Percentiles rank a stretch among this genome's conserved stretches.
phyloP scores from a whole-genome alignment of 768 basidiomycete species.

The Lactarius evosmus region DNA sequence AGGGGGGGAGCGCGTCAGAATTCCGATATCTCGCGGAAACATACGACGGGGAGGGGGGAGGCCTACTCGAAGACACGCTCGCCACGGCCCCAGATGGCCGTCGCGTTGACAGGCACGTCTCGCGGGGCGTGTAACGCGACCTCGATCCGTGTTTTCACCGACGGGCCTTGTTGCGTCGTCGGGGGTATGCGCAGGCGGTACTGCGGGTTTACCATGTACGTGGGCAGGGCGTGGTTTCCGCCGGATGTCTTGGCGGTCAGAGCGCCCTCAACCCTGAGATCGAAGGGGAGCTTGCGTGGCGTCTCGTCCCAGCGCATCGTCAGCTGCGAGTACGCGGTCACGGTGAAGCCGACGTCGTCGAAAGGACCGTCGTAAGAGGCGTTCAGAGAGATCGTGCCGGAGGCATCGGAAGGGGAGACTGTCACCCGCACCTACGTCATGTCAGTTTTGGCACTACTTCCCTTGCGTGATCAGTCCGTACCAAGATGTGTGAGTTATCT shows the following conservation, averaged over 20 bases:
- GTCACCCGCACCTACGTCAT: constrained; percentile 25
- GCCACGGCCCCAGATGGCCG: constrained; percentile 71
- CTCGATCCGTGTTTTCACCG: constrained; percentile 40
- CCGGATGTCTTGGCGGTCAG: constrained; percentile 75
- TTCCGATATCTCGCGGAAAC: background rate
- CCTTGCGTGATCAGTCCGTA: background rate
- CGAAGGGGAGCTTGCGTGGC: constrained; percentile 30
- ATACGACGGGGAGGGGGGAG: background rate
- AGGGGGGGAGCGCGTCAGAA: background rate
- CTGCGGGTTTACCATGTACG: constrained; percentile 90
- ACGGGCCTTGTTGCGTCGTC: constrained; percentile 14
- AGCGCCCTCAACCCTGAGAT: constrained; percentile 44
- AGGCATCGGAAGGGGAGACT: constrained; percentile 13
- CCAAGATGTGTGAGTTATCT: constrained; percentile 26
- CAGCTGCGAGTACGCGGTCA: constrained; percentile 54
- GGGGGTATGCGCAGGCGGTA: constrained; percentile 65
- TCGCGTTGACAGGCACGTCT: constrained; percentile 71
- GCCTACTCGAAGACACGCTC: constrained; percentile 72
- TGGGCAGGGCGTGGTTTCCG: constrained; percentile 75
- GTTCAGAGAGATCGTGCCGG: constrained; percentile 49
- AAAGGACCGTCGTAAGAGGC: constrained; percentile 68
- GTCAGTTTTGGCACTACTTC: background rate
- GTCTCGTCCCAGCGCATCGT: constrained; percentile 31
- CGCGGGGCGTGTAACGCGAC: constrained; percentile 54
- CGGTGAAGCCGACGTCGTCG: constrained; percentile 59